These are phyloP conservation scores for Xylariaceae sp. DNA, from an alignment of 2,329 filamentous ascomycete species.

Conservation along the genomic window DNA sequence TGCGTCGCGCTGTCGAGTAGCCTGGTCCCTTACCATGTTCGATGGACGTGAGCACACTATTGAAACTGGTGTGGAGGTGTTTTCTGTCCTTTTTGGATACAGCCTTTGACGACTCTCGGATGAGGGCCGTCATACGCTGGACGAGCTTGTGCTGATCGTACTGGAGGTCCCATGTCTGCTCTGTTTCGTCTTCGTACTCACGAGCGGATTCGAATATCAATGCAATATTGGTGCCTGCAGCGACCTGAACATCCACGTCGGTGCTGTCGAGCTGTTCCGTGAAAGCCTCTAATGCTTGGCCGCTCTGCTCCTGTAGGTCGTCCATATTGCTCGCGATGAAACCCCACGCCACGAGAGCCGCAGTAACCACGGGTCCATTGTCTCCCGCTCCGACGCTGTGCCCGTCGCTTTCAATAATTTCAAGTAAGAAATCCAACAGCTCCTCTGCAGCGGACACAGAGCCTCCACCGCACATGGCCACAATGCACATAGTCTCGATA, in stretches of 20 bases:
- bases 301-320: constrained; percentile 65
- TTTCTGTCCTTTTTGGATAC: constrained; percentile 47
- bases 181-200: constrained; percentile 44
- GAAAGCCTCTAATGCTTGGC: constrained; percentile 71
- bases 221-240: constrained; percentile 74
- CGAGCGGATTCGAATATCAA: constrained; percentile 70
- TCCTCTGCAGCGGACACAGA: constrained; percentile 62
- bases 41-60: constrained; percentile 50
- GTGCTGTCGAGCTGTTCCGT: constrained; percentile 78
- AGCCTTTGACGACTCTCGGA: constrained; percentile 43
- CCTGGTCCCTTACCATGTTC: constrained; percentile 50
- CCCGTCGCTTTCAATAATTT: constrained; percentile 76
- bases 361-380: constrained; percentile 63
- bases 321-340: constrained; percentile 74
- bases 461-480: constrained; percentile 70
- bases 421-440: constrained; percentile 68
- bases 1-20: constrained; percentile 46
- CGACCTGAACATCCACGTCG: constrained; percentile 67
- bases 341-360: constrained; percentile 73
- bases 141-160: constrained; percentile 47
- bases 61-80: constrained; percentile 44
- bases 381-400: constrained; percentile 66
- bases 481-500: constrained; percentile 68
- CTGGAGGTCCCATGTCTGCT: constrained; percentile 43
- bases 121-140: constrained; percentile 44